Evolutionary conservation across 108 stramenopile genomes (phyloP).

Genomic region (Mayamaea pseudoterrestris): DNA sequence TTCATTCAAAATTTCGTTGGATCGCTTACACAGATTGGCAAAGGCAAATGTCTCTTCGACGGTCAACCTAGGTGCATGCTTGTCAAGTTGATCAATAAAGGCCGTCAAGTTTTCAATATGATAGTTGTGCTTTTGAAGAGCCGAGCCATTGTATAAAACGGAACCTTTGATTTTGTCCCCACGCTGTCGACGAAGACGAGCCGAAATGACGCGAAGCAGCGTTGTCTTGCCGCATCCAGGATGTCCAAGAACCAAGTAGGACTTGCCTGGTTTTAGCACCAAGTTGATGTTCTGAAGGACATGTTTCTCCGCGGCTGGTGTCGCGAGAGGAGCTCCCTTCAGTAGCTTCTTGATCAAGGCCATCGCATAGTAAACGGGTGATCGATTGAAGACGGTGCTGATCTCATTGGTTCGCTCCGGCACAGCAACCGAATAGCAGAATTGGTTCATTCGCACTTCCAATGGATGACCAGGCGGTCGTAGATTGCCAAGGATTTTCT

Average conservation of each 20-base stretch:
- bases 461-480: too few relatives aligned
- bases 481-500: too few relatives aligned
- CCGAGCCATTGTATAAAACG: conserved; percentile 11
- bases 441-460: conserved; percentile 24
- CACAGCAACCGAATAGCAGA: conserved; percentile 13
- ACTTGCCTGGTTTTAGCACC: conserved; percentile 51
- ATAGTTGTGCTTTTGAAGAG: neutral
- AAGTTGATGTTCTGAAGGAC: conserved; percentile 44
- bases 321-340: neutral
- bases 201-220: conserved; percentile 42
- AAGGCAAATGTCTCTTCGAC: conserved; percentile 74
- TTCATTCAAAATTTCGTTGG: neutral
- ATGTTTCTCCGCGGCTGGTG: neutral
- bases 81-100: conserved; percentile 56
- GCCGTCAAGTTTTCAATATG: conserved; percentile 29
- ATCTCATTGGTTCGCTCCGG: conserved; percentile 16
- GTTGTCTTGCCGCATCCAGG: conserved; percentile 48
- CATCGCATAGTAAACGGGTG: too few relatives aligned
- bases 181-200: conserved; percentile 27
- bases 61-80: conserved; percentile 53
- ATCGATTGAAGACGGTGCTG: conserved; percentile 35
- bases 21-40: conserved; percentile 45
- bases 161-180: conserved; percentile 14
- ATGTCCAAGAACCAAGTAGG: conserved; percentile 39
- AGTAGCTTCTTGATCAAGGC: neutral